Evolutionary conservation across 1,284 basidiomycete genomes (phyloP).

Genomic region (Ceratobasidium theobromae): DNA sequence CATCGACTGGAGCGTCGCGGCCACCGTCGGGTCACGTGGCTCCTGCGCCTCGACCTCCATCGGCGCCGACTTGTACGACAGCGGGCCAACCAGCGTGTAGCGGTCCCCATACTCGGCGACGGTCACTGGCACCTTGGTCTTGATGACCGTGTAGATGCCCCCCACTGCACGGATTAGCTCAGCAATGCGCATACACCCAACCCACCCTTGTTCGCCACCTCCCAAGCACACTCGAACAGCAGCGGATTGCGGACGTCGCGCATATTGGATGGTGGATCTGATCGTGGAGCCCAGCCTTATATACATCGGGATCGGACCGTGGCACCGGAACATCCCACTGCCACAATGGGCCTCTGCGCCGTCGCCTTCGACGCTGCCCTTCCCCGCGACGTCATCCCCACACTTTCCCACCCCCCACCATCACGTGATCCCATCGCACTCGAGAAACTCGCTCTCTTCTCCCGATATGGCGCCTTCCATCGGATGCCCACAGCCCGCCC

Average conservation of each 20-base stretch:
- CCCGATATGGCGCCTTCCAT: constrained; percentile 18
- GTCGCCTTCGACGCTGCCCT: not conserved
- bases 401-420: constrained; percentile 2
- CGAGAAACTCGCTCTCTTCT: not conserved
- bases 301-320: no score
- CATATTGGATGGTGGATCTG: not conserved
- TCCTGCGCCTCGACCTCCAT: constrained; percentile 98
- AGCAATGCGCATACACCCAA: not conserved
- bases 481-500: constrained; percentile 19
- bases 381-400: constrained; percentile 10
- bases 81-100: constrained; percentile 90
- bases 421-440: not conserved
- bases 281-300: not conserved
- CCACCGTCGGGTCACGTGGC: constrained; percentile 69
- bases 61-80: constrained; percentile 96
- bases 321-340: not conserved
- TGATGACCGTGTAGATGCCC: constrained; percentile 99
- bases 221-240: constrained; percentile 91
- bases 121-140: constrained; percentile 98
- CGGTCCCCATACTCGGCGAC: constrained; percentile 90
- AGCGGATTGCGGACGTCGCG: constrained; percentile 78
- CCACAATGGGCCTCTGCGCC: not conserved
- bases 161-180: constrained; percentile 59
- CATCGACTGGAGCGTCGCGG: constrained; percentile 74
- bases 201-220: constrained; percentile 86